Conservation (phyloP, 2,329 filamentous ascomycete species). For the Aspergillus viridinutans region DNA sequence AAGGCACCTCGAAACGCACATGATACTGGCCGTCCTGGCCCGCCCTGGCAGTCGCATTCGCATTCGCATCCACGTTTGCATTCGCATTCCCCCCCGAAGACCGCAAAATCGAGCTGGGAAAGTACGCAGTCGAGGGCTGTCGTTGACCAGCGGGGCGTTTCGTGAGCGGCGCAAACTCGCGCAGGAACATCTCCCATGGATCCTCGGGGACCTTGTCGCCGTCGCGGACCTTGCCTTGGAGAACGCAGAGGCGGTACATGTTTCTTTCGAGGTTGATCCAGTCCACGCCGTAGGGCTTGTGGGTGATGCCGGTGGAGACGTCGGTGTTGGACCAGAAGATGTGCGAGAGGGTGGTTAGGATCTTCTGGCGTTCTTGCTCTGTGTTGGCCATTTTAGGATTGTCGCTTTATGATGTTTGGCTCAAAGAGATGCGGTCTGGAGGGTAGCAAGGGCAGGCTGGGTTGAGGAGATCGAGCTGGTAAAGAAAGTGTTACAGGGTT, state of each 20-base stretch:
- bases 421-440: background rate
- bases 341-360: background rate
- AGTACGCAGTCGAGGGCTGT: background rate
- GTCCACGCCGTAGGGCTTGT: constrained; percentile 6
- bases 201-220: background rate
- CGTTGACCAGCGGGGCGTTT: background rate
- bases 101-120: constrained; percentile 1
- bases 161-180: constrained; percentile 4
- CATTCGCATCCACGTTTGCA: background rate
- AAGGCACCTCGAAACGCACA: background rate
- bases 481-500: background rate
- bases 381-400: constrained; percentile 7
- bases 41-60: background rate
- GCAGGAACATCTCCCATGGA: constrained; percentile 7
- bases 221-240: constrained; percentile 1
- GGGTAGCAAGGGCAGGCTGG: background rate
- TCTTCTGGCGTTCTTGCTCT: constrained; percentile 1
- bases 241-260: constrained; percentile 9
- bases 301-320: constrained; percentile 1
- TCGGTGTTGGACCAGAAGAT: constrained; percentile 5
- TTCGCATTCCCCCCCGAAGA: background rate
- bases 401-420: background rate
- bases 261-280: constrained; percentile 1
- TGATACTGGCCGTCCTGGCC: background rate
- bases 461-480: background rate